Percentiles rank a stretch among this genome's conserved stretches.
Evolutionary conservation across 1,284 basidiomycete genomes (phyloP).

Genomic region (Pseudozyma sp.): DNA sequence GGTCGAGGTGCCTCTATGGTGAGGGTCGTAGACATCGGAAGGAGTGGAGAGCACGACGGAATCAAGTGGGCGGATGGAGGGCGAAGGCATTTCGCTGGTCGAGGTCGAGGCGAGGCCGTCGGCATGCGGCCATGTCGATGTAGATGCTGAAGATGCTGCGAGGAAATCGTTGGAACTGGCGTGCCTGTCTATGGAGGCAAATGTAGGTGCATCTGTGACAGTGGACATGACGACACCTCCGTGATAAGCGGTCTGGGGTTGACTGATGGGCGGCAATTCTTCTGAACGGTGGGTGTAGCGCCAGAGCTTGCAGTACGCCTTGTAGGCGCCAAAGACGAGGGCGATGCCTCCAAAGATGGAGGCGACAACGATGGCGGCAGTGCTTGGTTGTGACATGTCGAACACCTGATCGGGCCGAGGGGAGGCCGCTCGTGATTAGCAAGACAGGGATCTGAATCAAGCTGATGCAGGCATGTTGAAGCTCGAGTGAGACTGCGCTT

Average conservation of each 20-base stretch:
- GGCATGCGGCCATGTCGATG: conserved; percentile 15
- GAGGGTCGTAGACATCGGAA: conserved; percentile 40
- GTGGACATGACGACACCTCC: conserved; percentile 28
- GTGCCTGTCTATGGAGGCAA: conserved; percentile 7
- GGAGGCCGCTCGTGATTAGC: not conserved
- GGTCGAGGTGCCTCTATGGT: conserved; percentile 24
- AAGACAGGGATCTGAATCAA: not conserved
- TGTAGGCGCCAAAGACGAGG: conserved; percentile 47
- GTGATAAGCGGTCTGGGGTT: conserved; percentile 45
- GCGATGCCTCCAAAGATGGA: conserved; percentile 56
- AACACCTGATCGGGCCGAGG: not conserved
- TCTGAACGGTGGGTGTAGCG: conserved; percentile 33
- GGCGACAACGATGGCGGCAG: conserved; percentile 57
- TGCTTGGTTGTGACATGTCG: conserved; percentile 56
- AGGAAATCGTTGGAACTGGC: conserved; percentile 16
- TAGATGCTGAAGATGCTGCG: conserved; percentile 15
- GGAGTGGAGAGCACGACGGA: conserved; percentile 29
- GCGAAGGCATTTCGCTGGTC: conserved; percentile 37
- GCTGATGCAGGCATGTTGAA: conserved; percentile 1
- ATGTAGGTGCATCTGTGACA: conserved; percentile 19
- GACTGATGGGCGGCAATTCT: conserved; percentile 48
- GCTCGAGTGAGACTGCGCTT: not conserved
- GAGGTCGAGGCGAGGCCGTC: conserved; percentile 34
- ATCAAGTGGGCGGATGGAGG: conserved; percentile 25
- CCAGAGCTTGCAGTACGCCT: conserved; percentile 49